Evolutionary conservation across 192 early-diverging fungal genomes (phyloP), one percentile per base, ranked within the genome.

Genomic region (Chytriomyces confervae): DNA sequence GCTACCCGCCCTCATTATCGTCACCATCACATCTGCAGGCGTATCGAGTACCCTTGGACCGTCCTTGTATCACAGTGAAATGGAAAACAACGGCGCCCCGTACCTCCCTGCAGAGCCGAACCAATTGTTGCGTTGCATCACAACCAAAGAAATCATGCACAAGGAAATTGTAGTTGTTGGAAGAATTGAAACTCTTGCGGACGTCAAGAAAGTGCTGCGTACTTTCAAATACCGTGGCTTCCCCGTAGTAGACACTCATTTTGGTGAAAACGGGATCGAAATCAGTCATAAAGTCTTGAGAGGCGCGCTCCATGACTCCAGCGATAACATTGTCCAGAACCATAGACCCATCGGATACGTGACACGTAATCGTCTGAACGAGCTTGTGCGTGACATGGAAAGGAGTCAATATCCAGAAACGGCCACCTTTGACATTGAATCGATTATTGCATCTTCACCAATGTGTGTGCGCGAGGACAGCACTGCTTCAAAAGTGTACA

Each of bases 31-130:
- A 9, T 50, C 76, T 49, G 73, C 72, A 50, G 53, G 83, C 29
- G 83, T 70, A 27, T 70, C 49, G 4, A 50, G 18, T 18, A 18
- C 29, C 18, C 27, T 65, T 36, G 68, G 79, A 13, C 75, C 75
- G 20, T 80, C 77, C 6, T 61, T 84, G 5, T 84, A 84, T 77
- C 83, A 84, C 63, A 48, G 27, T 36, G 83, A 84, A 69, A 77
- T 82, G 80, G 74, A 82, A 43, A 62, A 72, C 66, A 77, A 71
- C 64, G 73, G 73, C 10, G 75, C 69, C 2, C 83, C 78, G 27
- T 82, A 70, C 73, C 66, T 84, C 43, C 75, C 74, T 0, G 47
- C 48, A 11, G 83, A 84, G 18, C 80, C 83, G 5, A 50, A 36
- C 36, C 68, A 77, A 47, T 20, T 60, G 18, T 57, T 84, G 36